Evolutionary conservation across 371 early-diverging fungal genomes (phyloP).

Genomic region (Mortierella sp.): DNA sequence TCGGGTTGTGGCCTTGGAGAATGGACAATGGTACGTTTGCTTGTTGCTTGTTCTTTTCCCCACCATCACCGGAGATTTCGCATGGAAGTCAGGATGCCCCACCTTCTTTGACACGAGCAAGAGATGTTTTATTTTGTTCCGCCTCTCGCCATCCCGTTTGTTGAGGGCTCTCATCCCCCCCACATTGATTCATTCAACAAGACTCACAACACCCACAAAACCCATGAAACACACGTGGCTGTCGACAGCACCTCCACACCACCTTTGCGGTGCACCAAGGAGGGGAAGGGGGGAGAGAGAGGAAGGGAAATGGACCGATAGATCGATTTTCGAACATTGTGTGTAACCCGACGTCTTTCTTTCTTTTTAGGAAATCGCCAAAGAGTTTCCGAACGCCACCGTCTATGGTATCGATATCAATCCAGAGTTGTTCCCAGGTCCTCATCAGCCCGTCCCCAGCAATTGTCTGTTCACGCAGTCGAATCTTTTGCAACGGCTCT

Average conservation of each 20-base stretch:
- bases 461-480: conserved; percentile 48
- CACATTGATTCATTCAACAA: neutral
- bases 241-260: too few relatives aligned
- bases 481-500: conserved; percentile 38
- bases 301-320: too few relatives aligned
- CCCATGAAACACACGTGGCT: conserved; percentile 22
- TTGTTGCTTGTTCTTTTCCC: neutral
- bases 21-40: conserved; percentile 47
- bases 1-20: conserved; percentile 54
- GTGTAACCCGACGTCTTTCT: neutral
- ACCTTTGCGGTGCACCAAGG: too few relatives aligned
- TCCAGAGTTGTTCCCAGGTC: conserved; percentile 45
- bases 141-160: too few relatives aligned
- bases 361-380: conserved; percentile 45
- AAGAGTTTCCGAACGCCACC: conserved; percentile 48
- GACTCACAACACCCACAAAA: too few relatives aligned
- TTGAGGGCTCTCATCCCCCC: conserved; percentile 2
- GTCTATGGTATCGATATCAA: conserved; percentile 54
- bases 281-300: too few relatives aligned
- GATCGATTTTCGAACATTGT: neutral
- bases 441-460: conserved; percentile 33
- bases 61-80: neutral
- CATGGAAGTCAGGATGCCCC: too few relatives aligned
- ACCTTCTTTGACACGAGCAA: too few relatives aligned
- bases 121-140: too few relatives aligned